Evolutionary conservation across 345 rosid species (phyloP), one percentile per base, ranked within the genome.

Genomic region (Corchorus capsularis): DNA sequence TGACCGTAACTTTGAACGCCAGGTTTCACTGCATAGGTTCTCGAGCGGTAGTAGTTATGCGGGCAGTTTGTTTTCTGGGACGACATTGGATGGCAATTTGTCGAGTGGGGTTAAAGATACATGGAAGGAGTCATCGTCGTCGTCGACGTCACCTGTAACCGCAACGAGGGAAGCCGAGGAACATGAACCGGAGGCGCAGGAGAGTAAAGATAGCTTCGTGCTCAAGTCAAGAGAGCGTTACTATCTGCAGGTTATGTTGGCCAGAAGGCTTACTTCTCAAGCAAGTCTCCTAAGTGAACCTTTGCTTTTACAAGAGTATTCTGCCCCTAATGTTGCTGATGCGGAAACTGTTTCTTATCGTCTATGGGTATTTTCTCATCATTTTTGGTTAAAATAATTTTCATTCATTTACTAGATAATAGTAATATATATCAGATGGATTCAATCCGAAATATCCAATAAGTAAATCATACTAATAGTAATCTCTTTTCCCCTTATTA

Each of bases 31-130:
- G 83, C 90, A 89, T 41, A 82, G 98, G 82, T 68, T 91, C 57
- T 92, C 98, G 0, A 95, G 98, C 55, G 97, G 91, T 74, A 95
- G 98, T 73, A 92, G 97, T 73, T 90, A 85, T 55, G 90, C 89
- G 0, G 92, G 92, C 13, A 94, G 98, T 82, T 89, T 90, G 86
- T 90, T 91, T 84, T 91, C 97, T 2, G 98, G 88, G 69, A 88
- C 92, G 57, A 91, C 97, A n/a, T 66, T 85, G 63, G 97, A 90
- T 15, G 97, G 91, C 9, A 86, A 77, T 70, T 85, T 81, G 55
- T 85, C 85, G 16, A 84, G 87, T 45, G 97, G 86, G 19, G 87
- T 84, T 16, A 86, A 87, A 84, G 92, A 88, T 43, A 73, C 83
- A 8, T 75, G 72, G 72, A 65, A 54, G 65, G 78, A 75, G 1